Conservation (phyloP, 805 yeast species). For the Candida hungchunana region DNA sequence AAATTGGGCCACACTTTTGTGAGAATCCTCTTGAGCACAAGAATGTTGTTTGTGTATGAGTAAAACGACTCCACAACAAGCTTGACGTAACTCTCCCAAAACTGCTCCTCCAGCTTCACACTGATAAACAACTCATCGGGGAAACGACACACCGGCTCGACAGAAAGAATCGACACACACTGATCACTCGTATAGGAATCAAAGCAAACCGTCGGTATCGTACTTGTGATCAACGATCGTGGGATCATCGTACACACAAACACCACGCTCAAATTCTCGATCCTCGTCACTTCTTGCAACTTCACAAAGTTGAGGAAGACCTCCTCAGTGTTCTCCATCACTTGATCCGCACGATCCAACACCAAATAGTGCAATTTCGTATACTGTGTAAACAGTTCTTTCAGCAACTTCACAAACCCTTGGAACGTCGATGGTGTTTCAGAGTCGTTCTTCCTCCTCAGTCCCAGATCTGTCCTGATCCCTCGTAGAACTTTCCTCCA, state of each 20-base stretch:
- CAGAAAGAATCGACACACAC: constrained; percentile 9
- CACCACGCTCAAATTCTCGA: constrained; percentile 18
- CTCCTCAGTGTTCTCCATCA: constrained; percentile 22
- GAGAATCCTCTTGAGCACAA: constrained; percentile 16
- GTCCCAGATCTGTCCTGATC: constrained; percentile 14
- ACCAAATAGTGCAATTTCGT: constrained; percentile 21
- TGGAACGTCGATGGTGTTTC: constrained; percentile 19
- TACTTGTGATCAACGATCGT: constrained; percentile 16
- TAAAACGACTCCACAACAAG: constrained; percentile 24
- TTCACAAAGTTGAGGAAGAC: constrained; percentile 17
- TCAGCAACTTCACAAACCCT: constrained; percentile 17
- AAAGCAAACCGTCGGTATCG: constrained; percentile 19
- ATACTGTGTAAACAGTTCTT: constrained; percentile 12
- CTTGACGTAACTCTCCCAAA: constrained; percentile 23
- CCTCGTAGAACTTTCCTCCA: constrained; percentile 18
- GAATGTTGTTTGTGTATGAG: constrained; percentile 22
- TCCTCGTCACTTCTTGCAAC: constrained; percentile 17
- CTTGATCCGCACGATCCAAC: constrained; percentile 23
- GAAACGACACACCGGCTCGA: constrained; percentile 9
- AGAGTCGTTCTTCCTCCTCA: constrained; percentile 8
- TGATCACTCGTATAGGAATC: constrained; percentile 17
- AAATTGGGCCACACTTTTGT: constrained; percentile 23
- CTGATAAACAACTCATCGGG: constrained; percentile 5
- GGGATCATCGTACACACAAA: constrained; percentile 20
- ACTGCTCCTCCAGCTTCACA: constrained; percentile 2